A percentile compares a stretch with the other conserved stretches of the same genome.
phyloP scores from a whole-genome alignment of 2,329 filamentous ascomycete species.

The Phaeomoniella chlamydospora region DNA sequence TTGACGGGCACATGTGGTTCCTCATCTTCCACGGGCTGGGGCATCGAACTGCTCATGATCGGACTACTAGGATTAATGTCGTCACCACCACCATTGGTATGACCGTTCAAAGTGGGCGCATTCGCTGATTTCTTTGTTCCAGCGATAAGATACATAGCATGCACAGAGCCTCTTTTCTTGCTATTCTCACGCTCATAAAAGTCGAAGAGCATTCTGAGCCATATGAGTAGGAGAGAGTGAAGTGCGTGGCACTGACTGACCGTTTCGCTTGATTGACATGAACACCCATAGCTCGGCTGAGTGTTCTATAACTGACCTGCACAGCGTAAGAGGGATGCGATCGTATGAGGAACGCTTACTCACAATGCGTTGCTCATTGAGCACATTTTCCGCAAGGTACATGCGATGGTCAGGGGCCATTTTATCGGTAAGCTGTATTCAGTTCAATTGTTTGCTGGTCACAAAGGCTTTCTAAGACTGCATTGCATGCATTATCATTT shows the following conservation, averaged over 20 bases:
- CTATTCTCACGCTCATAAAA: slow-evolving; percentile 68
- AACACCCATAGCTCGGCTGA: slow-evolving; percentile 71
- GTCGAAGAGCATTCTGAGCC: slow-evolving; percentile 57
- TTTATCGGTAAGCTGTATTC: slow-evolving; percentile 3
- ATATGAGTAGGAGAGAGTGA: no score
- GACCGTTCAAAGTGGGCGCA: slow-evolving; percentile 19
- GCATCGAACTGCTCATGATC: slow-evolving; percentile 52
- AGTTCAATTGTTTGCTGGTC: no score
- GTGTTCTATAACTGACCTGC: slow-evolving; percentile 72
- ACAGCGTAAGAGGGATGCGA: no score
- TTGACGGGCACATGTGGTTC: slow-evolving; percentile 39
- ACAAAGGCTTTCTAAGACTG: no score
- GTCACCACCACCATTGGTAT: slow-evolving; percentile 45
- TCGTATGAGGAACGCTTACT: slow-evolving; percentile 13
- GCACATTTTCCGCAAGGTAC: slow-evolving; percentile 60
- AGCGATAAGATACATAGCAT: slow-evolving; percentile 83
- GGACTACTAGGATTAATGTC: slow-evolving; percentile 49
- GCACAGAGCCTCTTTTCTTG: slow-evolving; percentile 58
- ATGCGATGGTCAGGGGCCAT: slow-evolving; percentile 46
- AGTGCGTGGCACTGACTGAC: no score
- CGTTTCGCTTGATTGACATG: slow-evolving; percentile 82
- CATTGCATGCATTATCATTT: no score
- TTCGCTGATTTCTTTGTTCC: slow-evolving; percentile 43
- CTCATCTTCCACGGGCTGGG: slow-evolving; percentile 31
- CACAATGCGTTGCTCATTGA: slow-evolving; percentile 63